These are phyloP conservation scores for Fusarium sp. DNA, from an alignment of 2,329 filamentous ascomycete genomes.

Conservation along the genomic window DNA sequence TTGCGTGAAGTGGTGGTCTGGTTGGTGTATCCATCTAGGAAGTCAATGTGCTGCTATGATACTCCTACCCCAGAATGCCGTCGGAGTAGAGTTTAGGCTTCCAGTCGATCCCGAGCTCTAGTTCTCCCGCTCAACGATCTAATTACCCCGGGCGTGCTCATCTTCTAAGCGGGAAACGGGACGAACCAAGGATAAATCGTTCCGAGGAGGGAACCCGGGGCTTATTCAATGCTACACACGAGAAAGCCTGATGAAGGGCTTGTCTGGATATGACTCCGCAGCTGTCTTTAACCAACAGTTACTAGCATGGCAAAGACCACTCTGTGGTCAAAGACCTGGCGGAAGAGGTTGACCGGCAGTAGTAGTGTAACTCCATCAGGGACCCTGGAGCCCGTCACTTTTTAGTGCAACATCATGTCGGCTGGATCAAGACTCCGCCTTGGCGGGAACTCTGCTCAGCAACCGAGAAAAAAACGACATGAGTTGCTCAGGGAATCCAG, in stretches of 20 bases:
- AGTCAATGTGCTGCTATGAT: background rate
- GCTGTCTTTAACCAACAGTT: background rate
- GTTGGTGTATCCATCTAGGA: background rate
- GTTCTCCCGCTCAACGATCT: background rate
- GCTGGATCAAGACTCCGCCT: background rate
- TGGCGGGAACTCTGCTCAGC: background rate
- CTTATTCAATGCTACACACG: background rate
- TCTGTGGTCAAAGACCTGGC: background rate
- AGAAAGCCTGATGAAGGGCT: background rate
- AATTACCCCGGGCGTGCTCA: background rate
- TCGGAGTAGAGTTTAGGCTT: background rate
- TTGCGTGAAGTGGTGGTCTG: background rate
- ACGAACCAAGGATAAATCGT: background rate
- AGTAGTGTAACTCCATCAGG: background rate
- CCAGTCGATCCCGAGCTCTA: background rate
- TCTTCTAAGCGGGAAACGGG: background rate
- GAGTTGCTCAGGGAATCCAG: background rate
- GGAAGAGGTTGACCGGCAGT: slow-evolving; percentile 1
- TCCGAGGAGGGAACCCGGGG: background rate
- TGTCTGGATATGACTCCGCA: background rate
- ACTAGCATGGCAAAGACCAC: background rate
- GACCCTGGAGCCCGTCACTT: background rate
- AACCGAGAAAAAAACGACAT: background rate
- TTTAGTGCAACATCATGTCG: background rate
- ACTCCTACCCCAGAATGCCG: background rate